These are phyloP conservation scores for Hymenochaete sp. DNA, from an alignment of 1,284 basidiomycete genomes.

Conservation along the genomic window DNA sequence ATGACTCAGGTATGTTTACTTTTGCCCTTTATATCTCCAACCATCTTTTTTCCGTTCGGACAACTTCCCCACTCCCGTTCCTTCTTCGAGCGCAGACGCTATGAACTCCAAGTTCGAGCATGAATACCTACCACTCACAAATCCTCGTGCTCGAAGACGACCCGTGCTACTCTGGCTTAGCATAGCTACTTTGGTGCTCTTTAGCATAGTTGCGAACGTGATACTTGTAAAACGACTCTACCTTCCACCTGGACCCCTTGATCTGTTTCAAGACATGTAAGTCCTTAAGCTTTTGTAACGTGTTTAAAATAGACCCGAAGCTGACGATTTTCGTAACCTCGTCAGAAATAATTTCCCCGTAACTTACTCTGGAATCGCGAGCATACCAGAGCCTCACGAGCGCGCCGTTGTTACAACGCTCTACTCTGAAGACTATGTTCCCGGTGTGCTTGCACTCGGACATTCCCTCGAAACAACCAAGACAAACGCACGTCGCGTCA, in stretches of 20 bases:
- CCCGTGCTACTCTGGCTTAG: too few species aligned
- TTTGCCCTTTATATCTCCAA: too few species aligned
- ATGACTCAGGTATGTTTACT: too few species aligned
- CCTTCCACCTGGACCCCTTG: background rate
- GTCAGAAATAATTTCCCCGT: background rate
- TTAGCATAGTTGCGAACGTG: too few species aligned
- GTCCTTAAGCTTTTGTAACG: background rate
- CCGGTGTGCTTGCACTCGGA: conserved; percentile 36
- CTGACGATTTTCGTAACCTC: background rate
- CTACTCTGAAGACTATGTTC: conserved; percentile 35
- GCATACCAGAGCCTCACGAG: conserved; percentile 9
- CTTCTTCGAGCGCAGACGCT: too few species aligned
- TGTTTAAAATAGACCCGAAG: background rate
- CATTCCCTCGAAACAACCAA: conserved; percentile 32
- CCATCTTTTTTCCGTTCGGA: too few species aligned
- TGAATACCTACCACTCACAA: too few species aligned
- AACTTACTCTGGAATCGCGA: background rate
- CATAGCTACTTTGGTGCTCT: too few species aligned
- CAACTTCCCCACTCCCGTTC: too few species aligned
- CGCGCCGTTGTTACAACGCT: conserved; percentile 36
- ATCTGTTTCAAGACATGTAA: background rate
- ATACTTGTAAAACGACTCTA: too few species aligned
- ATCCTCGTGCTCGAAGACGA: too few species aligned
- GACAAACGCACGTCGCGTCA: conserved; percentile 28
- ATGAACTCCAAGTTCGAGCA: too few species aligned